Conservation (phyloP, 2,329 filamentous ascomycete genomes). For the Lecanoromycetidae sp. region DNA sequence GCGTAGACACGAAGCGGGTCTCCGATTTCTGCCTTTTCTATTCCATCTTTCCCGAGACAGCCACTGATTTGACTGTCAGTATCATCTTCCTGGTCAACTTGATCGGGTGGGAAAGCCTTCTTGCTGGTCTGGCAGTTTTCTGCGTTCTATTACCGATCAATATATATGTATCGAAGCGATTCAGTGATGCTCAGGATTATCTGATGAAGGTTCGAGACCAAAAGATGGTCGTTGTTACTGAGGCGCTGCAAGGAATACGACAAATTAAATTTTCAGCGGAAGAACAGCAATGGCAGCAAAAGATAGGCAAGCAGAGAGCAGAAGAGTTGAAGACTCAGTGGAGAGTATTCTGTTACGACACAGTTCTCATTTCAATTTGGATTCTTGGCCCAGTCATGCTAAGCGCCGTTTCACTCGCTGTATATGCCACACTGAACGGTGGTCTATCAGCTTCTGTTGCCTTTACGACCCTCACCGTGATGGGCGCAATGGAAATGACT, state of each 20-base stretch:
- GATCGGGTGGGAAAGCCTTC: conserved; percentile 58
- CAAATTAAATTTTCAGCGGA: conserved; percentile 77
- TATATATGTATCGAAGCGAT: conserved; percentile 51
- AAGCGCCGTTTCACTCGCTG: conserved; percentile 56
- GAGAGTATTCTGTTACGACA: conserved; percentile 53
- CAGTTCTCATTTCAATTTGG: conserved; percentile 54
- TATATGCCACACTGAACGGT: conserved; percentile 54
- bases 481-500: conserved; percentile 60
- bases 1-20: conserved; percentile 56
- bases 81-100: conserved; percentile 55
- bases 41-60: conserved; percentile 50
- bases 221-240: conserved; percentile 64
- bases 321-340: conserved; percentile 56
- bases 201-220: conserved; percentile 66
- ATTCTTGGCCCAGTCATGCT: conserved; percentile 62
- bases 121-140: conserved; percentile 54
- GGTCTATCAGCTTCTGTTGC: conserved; percentile 58
- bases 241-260: conserved; percentile 65
- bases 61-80: conserved; percentile 53
- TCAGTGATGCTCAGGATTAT: conserved; percentile 51
- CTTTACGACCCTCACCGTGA: conserved; percentile 65
- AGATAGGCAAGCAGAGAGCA: conserved; percentile 52
- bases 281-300: conserved; percentile 61
- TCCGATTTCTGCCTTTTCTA: conserved; percentile 57
- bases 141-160: conserved; percentile 56